Base-by-base conservation (phyloP, 148 eudicot genomes). In the Cornus florida region DNA sequence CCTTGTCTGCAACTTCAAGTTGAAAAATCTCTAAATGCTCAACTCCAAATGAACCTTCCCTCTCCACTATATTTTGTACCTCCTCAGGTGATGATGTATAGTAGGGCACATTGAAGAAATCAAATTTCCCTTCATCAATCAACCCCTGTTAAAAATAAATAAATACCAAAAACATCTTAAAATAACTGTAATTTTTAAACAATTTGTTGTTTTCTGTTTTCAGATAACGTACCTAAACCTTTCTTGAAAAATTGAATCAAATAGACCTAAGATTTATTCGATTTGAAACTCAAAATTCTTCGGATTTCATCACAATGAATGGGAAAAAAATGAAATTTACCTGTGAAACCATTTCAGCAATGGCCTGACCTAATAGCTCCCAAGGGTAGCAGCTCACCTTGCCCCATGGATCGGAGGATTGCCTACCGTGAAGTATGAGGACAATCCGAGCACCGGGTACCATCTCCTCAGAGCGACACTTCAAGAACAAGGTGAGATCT, bases 391-490 rank as follows among this genome's bases (percentile, higher is more conserved):
- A 74, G 13, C 72, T 48, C 10, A n/a, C 43, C 14, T 38, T 10
- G 24, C 72, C 24, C 1, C 73, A 65, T 10, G 73, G 50, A 69
- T 80, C 78, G 4, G 39, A 71, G 67, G 79, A 80, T 13, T 77
- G 81, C 79, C 86, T 38, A 10, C 88, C 90, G 3, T 81, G 83
- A 35, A 85, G 56, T 12, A 82, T 75, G 53, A 87, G 69, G 31
- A 87, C 77, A 77, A 79, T 72, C 33, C 22, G 77, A 12, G 89
- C 89, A 19, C 80, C 43, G 10, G 82, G 32, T 20, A 77, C 65
- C 14, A 87, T 75, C 76, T 89, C 92, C 31, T 78, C 20, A 19
- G 89, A 79, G 4, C 92, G 86, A 32, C 80, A 82, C 10, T 64
- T 77, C 74, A 89, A 82, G 23, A 89, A 89, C 14, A 6, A 0